Evolutionary conservation across 345 rosid species (phyloP).

Genomic region (Salix suchowensis): DNA sequence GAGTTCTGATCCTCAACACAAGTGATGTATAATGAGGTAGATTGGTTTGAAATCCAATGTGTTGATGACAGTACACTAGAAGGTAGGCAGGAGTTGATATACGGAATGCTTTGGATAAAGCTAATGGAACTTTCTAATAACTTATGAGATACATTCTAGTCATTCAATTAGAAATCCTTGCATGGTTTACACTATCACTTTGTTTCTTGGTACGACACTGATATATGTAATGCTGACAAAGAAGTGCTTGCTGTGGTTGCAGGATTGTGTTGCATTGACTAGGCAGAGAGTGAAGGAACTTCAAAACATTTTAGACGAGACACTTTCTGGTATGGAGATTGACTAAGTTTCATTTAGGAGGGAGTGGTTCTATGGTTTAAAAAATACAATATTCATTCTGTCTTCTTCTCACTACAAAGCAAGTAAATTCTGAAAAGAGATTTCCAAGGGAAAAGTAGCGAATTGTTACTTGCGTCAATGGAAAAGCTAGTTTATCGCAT

Average conservation of each 20-base stretch:
- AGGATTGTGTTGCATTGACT: constrained; percentile 61
- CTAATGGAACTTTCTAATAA: not conserved
- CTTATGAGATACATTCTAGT: not conserved
- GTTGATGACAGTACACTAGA: not conserved
- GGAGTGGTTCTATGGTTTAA: not conserved
- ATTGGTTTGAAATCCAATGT: not conserved
- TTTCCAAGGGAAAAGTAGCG: not conserved
- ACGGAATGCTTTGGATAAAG: too few species aligned
- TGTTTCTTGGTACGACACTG: not conserved
- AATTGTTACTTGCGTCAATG: not conserved
- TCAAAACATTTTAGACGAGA: constrained; percentile 44
- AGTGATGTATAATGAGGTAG: not conserved
- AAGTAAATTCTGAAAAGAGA: not conserved
- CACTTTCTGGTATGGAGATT: constrained; percentile 51
- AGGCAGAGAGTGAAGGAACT: constrained; percentile 59
- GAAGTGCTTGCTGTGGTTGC: constrained; percentile 22
- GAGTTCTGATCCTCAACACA: not conserved
- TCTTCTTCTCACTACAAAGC: not conserved
- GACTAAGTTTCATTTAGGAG: constrained; percentile 20
- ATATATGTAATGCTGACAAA: not conserved
- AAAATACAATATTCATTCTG: not conserved
- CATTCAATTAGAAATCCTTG: not conserved
- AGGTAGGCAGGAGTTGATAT: not conserved
- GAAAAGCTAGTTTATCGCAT: not conserved
- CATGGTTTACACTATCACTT: not conserved